A percentile compares a stretch with the other conserved stretches of the same genome.
phyloP scores from a whole-genome alignment of 148 eudicot genomes.

The Camellia granthamiana region DNA sequence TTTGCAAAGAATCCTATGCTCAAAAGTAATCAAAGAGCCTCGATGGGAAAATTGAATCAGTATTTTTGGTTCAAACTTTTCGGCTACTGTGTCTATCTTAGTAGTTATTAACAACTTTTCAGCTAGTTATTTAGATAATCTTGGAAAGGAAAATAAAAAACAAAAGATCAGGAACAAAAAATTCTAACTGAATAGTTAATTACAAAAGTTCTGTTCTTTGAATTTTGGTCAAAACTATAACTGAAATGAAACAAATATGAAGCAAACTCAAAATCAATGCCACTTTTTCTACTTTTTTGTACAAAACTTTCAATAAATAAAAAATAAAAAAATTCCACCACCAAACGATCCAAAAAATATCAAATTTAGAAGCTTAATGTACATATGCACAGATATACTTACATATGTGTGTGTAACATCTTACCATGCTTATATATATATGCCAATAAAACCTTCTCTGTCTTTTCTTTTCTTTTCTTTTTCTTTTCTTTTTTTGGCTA shows the following conservation, averaged over 20 bases:
- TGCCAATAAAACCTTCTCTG: background rate
- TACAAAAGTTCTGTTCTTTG: background rate
- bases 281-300: too few relatives aligned
- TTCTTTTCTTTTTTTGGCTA: background rate
- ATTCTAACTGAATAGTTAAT: too few relatives aligned
- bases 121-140: too few relatives aligned
- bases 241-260: background rate
- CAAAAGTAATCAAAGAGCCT: background rate
- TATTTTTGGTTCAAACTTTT: background rate
- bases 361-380: background rate
- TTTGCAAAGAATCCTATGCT: conserved; percentile 3
- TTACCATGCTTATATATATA: background rate
- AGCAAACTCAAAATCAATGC: too few relatives aligned
- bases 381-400: background rate
- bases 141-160: too few relatives aligned
- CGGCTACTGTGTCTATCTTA: background rate
- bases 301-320: too few relatives aligned
- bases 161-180: too few relatives aligned
- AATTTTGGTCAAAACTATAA: too few relatives aligned
- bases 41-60: background rate
- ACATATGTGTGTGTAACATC: background rate
- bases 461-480: too few relatives aligned
- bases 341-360: background rate
- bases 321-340: background rate
- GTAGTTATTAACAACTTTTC: too few relatives aligned